These are phyloP conservation scores for Marasmius tenuissimus DNA, from an alignment of 1,284 basidiomycete species.

Conservation along the genomic window DNA sequence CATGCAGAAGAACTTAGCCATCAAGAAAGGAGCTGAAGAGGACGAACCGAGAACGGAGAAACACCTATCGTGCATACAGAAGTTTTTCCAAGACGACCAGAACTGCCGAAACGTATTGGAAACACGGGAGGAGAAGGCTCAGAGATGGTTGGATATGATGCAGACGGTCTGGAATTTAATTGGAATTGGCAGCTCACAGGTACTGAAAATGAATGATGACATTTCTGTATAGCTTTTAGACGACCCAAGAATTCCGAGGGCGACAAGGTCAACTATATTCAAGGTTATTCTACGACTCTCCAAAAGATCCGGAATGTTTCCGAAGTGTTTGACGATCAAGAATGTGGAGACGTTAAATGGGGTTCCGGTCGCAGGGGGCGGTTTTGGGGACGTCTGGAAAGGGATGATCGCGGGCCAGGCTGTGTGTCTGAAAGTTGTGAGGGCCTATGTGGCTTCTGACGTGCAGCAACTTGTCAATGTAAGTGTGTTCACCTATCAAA, in stretches of 20 bases:
- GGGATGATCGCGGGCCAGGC: not conserved
- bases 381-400: constrained; percentile 4
- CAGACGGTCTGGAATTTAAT: too few species aligned
- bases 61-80: too few species aligned
- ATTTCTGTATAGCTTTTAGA: not conserved
- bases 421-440: constrained; percentile 5
- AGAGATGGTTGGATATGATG: too few species aligned
- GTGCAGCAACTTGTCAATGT: not conserved
- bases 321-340: not conserved
- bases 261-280: not conserved
- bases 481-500: not conserved
- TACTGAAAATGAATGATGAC: not conserved
- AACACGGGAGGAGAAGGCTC: too few species aligned
- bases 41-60: too few species aligned
- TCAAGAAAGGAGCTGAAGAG: too few species aligned
- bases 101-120: too few species aligned
- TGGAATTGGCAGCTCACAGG: not conserved
- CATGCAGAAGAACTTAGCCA: too few species aligned
- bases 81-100: too few species aligned
- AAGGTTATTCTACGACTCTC: not conserved
- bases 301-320: not conserved
- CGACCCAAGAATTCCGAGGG: too few species aligned
- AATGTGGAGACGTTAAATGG: not conserved
- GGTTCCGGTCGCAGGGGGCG: not conserved
- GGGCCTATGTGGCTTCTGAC: constrained; percentile 1